These are phyloP conservation scores for Tylopilus balloui DNA, from an alignment of 768 basidiomycete genomes.

Conservation along the genomic window DNA sequence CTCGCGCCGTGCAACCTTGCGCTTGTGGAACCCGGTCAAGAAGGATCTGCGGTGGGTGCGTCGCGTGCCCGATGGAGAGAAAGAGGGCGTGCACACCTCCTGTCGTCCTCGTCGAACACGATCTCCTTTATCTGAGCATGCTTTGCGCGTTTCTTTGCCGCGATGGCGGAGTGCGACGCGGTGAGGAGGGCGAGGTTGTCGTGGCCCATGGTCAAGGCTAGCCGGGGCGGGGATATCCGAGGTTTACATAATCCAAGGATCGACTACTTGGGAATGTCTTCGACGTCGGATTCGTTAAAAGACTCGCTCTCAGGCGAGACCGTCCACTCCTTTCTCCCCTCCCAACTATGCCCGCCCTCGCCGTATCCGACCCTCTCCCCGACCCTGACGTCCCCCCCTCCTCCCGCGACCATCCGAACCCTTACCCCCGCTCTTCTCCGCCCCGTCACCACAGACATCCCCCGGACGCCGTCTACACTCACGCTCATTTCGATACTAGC, in stretches of 20 bases:
- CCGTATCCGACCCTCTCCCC: conserved; percentile 9
- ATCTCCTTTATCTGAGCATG: conserved; percentile 71
- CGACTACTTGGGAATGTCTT: conserved; percentile 27
- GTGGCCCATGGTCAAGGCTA: conserved; percentile 25
- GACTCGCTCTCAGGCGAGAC: conserved; percentile 34
- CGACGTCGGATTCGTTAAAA: conserved; percentile 28
- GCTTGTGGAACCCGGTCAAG: conserved; percentile 90
- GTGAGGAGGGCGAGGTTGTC: conserved; percentile 57
- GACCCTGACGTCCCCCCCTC: conserved; percentile 4
- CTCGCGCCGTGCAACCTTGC: conserved; percentile 82
- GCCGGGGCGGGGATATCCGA: conserved; percentile 18
- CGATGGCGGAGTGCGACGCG: conserved; percentile 55
- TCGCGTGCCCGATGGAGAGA: conserved; percentile 18
- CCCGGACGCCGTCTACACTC: conserved; percentile 15
- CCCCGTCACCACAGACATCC: conserved; percentile 17
- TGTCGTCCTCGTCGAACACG: conserved; percentile 81
- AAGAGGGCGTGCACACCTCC: conserved; percentile 45
- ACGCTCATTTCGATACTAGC: conserved; percentile 26
- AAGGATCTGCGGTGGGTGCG: conserved; percentile 57
- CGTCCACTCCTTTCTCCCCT: conserved; percentile 21
- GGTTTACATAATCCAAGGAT: conserved; percentile 25
- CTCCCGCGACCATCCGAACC: conserved; percentile 10
- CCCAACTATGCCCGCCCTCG: conserved; percentile 29
- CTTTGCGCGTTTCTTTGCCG: conserved; percentile 63
- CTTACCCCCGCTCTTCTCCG: conserved; percentile 21